These are phyloP conservation scores for Phytophthora constricta DNA, from an alignment of 352 stramenopile species.

Conservation along the genomic window DNA sequence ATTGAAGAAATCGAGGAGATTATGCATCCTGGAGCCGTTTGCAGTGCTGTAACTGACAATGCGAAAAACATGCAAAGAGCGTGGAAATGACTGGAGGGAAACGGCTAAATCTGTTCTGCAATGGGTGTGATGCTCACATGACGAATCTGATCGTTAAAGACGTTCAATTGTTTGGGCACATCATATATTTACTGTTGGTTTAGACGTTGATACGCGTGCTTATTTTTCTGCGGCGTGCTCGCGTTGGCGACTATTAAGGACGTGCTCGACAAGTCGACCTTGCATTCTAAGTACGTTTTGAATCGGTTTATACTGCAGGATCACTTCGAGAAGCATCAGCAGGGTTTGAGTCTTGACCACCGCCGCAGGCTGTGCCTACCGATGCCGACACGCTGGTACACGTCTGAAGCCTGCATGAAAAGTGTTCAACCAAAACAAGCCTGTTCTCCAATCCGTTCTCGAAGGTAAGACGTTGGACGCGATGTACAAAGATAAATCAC, in stretches of 20 bases:
- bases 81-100: neutral
- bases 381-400: slow-evolving; percentile 17
- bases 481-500: neutral
- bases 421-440: slow-evolving; percentile 4
- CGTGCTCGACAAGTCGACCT: neutral
- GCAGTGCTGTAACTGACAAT: slow-evolving; percentile 10
- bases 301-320: slow-evolving; percentile 3
- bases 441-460: slow-evolving; percentile 2
- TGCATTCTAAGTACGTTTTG: slow-evolving; percentile 14
- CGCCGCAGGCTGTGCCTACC: slow-evolving; percentile 1
- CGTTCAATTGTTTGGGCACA: no score
- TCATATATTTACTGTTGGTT: no score
- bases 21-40: neutral
- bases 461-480: neutral
- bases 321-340: slow-evolving; percentile 11
- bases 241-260: neutral
- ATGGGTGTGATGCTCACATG: slow-evolving; percentile 14
- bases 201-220: no score
- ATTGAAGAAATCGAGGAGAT: slow-evolving; percentile 13
- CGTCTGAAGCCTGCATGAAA: slow-evolving; percentile 9
- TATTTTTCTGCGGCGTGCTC: no score
- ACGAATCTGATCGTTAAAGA: slow-evolving; percentile 15
- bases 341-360: neutral
- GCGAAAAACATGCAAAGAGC: slow-evolving; percentile 5
- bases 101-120: neutral